A percentile compares a stretch with the other conserved stretches of the same genome.
These are phyloP conservation scores for Trichoderma koningii DNA, from an alignment of 2,329 filamentous ascomycete genomes.

Conservation along the genomic window DNA sequence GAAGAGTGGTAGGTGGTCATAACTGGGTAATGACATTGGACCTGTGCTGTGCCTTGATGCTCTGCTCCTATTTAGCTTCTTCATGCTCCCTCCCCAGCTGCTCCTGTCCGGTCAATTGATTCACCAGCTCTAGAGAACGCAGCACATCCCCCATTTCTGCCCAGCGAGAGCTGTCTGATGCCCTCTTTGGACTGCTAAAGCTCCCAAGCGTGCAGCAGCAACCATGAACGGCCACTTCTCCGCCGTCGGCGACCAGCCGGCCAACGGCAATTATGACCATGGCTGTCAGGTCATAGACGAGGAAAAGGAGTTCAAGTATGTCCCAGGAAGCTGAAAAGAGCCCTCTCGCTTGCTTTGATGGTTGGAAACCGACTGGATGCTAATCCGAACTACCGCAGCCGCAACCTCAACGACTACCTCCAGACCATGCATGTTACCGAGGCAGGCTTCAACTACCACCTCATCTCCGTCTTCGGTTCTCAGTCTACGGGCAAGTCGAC, in stretches of 20 bases:
- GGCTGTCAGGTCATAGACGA: constrained; percentile 92
- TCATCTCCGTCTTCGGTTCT: constrained; percentile 98
- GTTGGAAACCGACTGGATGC: not conserved
- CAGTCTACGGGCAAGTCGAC: constrained; percentile 99
- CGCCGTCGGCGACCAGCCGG: constrained; percentile 66
- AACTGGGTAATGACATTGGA: constrained; percentile 4
- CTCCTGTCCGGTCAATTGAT: constrained; percentile 12
- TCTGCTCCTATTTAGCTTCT: constrained; percentile 20
- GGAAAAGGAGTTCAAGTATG: constrained; percentile 95
- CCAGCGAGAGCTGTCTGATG: constrained; percentile 21
- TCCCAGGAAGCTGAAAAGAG: constrained; percentile 14
- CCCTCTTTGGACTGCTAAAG: constrained; percentile 14
- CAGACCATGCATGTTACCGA: constrained; percentile 76
- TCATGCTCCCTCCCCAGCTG: not conserved
- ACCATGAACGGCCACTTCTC: constrained; percentile 81
- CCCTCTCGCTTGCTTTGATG: not conserved
- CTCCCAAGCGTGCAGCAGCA: constrained; percentile 31
- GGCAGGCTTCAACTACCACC: constrained; percentile 97
- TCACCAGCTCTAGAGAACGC: not conserved
- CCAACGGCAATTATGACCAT: constrained; percentile 75
- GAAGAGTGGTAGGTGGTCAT: constrained; percentile 27
- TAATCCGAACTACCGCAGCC: constrained; percentile 50
- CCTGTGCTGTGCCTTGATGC: constrained; percentile 3
- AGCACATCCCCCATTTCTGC: not conserved
- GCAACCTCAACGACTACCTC: constrained; percentile 80